A percentile compares a stretch with the other conserved stretches of the same genome.
Evolutionary conservation across 495 filamentous ascomycete genomes (phyloP).

Genomic region (Aspergillus olivimuriae): DNA sequence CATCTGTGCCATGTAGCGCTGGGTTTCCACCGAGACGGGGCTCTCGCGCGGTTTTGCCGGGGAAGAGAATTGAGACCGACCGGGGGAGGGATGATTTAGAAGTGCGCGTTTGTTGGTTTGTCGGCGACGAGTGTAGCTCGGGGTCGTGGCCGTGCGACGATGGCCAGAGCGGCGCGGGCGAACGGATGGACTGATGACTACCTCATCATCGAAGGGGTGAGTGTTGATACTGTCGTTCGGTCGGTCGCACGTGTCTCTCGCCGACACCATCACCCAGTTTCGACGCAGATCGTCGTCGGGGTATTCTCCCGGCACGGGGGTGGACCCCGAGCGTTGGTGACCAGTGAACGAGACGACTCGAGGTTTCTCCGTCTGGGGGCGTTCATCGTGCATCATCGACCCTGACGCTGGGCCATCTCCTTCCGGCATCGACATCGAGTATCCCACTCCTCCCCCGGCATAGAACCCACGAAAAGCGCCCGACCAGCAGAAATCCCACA

Average conservation of each 20-base stretch:
- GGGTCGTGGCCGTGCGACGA: slow-evolving; percentile 19
- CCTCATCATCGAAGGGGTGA: no score
- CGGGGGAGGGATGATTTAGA: slow-evolving; percentile 25
- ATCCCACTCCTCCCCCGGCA: slow-evolving; percentile 72
- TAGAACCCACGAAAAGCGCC: slow-evolving; percentile 77
- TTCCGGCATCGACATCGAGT: slow-evolving; percentile 36
- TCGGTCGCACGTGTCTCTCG: slow-evolving; percentile 18
- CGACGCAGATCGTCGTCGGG: slow-evolving; percentile 49
- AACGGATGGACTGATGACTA: slow-evolving; percentile 17
- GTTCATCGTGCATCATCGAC: not conserved
- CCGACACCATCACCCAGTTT: slow-evolving; percentile 73
- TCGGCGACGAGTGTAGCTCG: slow-evolving; percentile 16
- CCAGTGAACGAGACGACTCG: slow-evolving; percentile 13
- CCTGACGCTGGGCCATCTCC: slow-evolving; percentile 8
- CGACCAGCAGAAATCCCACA: slow-evolving; percentile 74
- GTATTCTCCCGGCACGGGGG: slow-evolving; percentile 26
- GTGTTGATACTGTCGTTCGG: slow-evolving; percentile 10
- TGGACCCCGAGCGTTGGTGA: slow-evolving; percentile 6
- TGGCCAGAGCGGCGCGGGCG: slow-evolving; percentile 7
- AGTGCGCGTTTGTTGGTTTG: slow-evolving; percentile 22
- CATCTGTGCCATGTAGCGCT: slow-evolving; percentile 57
- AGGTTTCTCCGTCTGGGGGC: slow-evolving; percentile 23
- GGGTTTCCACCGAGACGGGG: slow-evolving; percentile 55
- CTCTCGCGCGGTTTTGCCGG: slow-evolving; percentile 34
- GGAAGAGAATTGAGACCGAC: slow-evolving; percentile 25